Base-by-base conservation (phyloP, 1,284 basidiomycete genomes). In the Pseudozyma sp. region DNA sequence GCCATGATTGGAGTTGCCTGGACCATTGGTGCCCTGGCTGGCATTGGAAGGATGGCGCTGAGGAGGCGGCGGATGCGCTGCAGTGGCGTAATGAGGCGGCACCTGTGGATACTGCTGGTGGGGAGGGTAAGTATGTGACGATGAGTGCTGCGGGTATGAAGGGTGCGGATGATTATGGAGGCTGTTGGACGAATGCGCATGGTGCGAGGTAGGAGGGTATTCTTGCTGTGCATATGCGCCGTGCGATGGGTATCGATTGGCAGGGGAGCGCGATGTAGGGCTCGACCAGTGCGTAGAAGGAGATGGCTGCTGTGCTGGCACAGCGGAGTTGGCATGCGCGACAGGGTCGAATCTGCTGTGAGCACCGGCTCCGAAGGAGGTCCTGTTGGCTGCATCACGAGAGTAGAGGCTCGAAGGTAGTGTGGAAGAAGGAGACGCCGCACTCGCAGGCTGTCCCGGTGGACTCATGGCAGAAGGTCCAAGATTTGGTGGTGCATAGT, bases 281-380 rank as follows among this genome's bases (percentile, higher is more conserved):
- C 67, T 70, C n/a, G 57, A 61, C 68, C 74, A 75, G 61, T 71
- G 61, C 0, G 65, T 68, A n/a, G 60, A 60, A 11, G 70, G 70
- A 0, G 70, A 73, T 2, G 57, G 44, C 47, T 71, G 55, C 52
- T 61, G 69, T 16, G 48, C 40, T 34, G 67, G 44, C 7, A 34
- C 67, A 8, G 49, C 45, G 10, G 56, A 39, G 29, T 40, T 46
- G 13, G 61, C 16, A 7, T 44, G 35, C 0, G 57, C 35, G 34
- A 35, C 46, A 17, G 55, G 4, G 29, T 75, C 63, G 54, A 62
- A 64, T 30, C 64, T 56, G 45, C 49, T 44, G 54, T 70, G 62
- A 2, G 48, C 53, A 45, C 64, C 50, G 31, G 54, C 62, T 29
- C 59, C 59, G 43, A 57, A 73, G 13, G 70, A 68, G n/a, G 49